Percentiles rank a stretch among this genome's conserved stretches.
phyloP scores from a whole-genome alignment of 176 grass and related monocot species.

The Alopecurus myosuroides region DNA sequence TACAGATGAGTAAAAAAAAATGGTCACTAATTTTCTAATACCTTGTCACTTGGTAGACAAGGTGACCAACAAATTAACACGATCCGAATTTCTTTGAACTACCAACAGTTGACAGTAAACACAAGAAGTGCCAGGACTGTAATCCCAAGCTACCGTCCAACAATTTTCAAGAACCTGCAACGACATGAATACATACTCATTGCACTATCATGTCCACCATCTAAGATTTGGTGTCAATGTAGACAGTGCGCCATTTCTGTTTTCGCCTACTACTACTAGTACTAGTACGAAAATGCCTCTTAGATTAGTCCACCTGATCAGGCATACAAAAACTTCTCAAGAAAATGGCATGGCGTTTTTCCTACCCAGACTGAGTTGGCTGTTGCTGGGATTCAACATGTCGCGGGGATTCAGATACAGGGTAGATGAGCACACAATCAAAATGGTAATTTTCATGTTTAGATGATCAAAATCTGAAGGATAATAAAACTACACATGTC shows the following conservation, averaged over 20 bases:
- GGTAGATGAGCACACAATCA: slow-evolving; percentile 8
- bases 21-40: not conserved
- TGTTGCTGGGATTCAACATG: slow-evolving; percentile 42
- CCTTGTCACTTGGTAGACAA: not conserved
- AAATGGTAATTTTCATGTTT: not conserved
- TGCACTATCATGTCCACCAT: not conserved
- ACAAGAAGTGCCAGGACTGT: not conserved
- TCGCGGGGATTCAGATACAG: slow-evolving; percentile 63
- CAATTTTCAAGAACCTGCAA: slow-evolving; percentile 13
- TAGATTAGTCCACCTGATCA: not conserved
- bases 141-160: not conserved
- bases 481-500: too few species aligned
- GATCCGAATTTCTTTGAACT: not conserved
- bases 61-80: not conserved
- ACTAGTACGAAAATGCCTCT: not conserved
- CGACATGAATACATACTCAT: slow-evolving; percentile 16
- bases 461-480: not conserved
- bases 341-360: not conserved
- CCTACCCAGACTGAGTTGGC: not conserved
- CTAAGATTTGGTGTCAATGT: not conserved
- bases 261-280: not conserved
- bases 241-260: slow-evolving; percentile 1
- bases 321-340: slow-evolving; percentile 2
- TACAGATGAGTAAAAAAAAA: not conserved
- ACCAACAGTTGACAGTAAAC: not conserved